phyloP scores from a whole-genome alignment of 179 eudicot genomes.

The Silene coronaria region DNA sequence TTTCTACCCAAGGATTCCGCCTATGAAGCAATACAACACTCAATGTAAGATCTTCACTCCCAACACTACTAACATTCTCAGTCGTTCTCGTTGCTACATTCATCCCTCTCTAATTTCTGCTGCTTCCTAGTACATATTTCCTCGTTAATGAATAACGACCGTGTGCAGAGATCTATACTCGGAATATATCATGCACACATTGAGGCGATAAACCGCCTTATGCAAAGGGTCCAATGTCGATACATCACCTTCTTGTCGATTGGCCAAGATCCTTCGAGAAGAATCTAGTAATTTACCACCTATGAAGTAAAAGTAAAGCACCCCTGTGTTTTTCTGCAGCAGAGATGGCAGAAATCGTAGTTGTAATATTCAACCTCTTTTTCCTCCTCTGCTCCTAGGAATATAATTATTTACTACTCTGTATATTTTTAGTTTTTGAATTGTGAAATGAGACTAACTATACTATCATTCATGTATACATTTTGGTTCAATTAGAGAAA shows the following conservation, averaged over 20 bases:
- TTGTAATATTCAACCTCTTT: not conserved
- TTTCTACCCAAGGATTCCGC: slow-evolving; percentile 63
- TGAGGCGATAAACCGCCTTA: slow-evolving; percentile 18
- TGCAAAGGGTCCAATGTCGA: not conserved
- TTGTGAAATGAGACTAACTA: not conserved
- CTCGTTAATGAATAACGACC: not conserved
- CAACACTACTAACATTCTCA: not conserved
- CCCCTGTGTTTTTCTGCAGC: not conserved
- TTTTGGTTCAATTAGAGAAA: not conserved
- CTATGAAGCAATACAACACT: slow-evolving; percentile 63
- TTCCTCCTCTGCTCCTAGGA: not conserved
- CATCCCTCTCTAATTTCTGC: too few species aligned
- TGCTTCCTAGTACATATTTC: not conserved
- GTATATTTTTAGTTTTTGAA: not conserved
- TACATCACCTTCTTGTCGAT: not conserved
- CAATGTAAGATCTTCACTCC: slow-evolving; percentile 49
- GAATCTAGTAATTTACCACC: not conserved
- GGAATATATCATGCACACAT: slow-evolving; percentile 34
- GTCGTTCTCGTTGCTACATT: not conserved
- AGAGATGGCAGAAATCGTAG: not conserved
- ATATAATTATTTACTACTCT: not conserved
- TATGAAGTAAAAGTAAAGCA: not conserved
- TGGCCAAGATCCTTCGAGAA: too few species aligned
- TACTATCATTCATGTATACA: not conserved
- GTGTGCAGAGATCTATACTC: slow-evolving; percentile 35